Evolutionary conservation across 768 basidiomycete species (phyloP).

Genomic region (Paxillus ammoniavirescens): DNA sequence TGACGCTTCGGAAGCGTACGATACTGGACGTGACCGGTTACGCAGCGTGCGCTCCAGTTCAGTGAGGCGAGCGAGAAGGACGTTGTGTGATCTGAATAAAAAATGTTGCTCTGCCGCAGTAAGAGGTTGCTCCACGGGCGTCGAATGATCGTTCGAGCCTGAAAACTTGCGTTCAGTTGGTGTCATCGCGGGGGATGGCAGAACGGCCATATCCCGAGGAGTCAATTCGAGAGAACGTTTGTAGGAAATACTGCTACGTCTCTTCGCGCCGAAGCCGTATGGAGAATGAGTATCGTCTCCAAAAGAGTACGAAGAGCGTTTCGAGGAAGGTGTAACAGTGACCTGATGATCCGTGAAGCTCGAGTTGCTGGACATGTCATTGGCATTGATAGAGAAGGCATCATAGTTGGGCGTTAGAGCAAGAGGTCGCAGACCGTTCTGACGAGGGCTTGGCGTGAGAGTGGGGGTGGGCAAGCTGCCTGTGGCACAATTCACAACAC

Average conservation of each 20-base stretch:
- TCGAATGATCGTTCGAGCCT: conserved; percentile 23
- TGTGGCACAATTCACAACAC: conserved; percentile 33
- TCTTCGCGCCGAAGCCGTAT: conserved; percentile 32
- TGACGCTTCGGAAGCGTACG: conserved; percentile 46
- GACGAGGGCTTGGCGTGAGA: conserved; percentile 47
- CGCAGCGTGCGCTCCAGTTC: conserved; percentile 71
- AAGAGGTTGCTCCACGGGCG: conserved; percentile 44
- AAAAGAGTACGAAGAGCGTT: conserved; percentile 26
- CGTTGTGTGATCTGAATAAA: conserved; percentile 80
- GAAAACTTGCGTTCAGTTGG: conserved; percentile 53
- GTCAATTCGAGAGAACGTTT: conserved; percentile 45
- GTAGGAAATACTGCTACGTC: conserved; percentile 77
- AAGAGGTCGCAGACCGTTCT: conserved; percentile 49
- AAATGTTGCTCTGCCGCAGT: conserved; percentile 80
- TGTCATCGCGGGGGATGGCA: conserved; percentile 76
- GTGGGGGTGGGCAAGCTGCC: conserved; percentile 53
- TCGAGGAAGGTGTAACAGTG: conserved; percentile 14
- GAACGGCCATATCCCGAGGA: conserved; percentile 39
- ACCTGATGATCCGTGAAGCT: conserved; percentile 5
- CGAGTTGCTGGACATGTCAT: not conserved
- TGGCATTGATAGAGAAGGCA: conserved; percentile 25
- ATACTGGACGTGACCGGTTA: conserved; percentile 47
- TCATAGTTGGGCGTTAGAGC: conserved; percentile 39
- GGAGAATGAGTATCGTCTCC: conserved; percentile 25
- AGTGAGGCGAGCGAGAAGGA: conserved; percentile 77